Evolutionary conservation across 352 stramenopile genomes (phyloP), one percentile per base, ranked within the genome.

Genomic region (Globisporangium nagaii): DNA sequence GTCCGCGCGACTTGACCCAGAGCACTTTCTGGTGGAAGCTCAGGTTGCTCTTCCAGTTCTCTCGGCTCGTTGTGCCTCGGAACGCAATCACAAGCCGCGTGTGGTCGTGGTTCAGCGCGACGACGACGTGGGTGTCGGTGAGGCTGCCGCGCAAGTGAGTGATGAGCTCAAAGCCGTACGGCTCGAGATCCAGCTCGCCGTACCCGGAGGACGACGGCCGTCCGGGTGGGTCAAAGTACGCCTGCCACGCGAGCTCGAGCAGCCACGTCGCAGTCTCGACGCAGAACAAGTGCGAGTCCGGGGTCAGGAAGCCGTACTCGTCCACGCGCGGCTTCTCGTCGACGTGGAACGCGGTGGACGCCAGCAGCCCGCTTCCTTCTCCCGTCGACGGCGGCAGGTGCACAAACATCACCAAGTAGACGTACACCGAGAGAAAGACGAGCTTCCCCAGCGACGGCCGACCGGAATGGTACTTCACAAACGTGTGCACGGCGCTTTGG

Each of bases 31-130:
- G 80, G 47, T 91, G 75, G 12, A 87, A 89, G 20, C 84, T 79
- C 4, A 96, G 58, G 55, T 96, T 96, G 56, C 83, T 93, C 56
- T 84, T 93, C 86, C 86, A 96, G 62, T 96, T 91, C 46, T 83
- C 77, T 32, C 88, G 85, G 62, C 84, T 93, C 2, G 86, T 90
- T 25, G 86, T 94, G 4, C 86, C 86, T 41, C 86, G 78, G 46
- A 96, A 96, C 10, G 86, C 82, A 48, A 96, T 75, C 13, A 96
- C 84, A 8, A 96, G 70, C 11, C 84, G 82, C 27, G 79, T 76
- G 17, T 82, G 77, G 19, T 77, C 67, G 1, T 62, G 63, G 62
- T 67, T 67, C 40, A 64, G 77, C 24, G 69, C 86, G 52, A 74
- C 83, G 48, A 68, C 72, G 39, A 68, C 84, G 57, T 96, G 84